phyloP scores from a whole-genome alignment of 2,329 filamentous ascomycete genomes.

The Microcera coccophila region DNA sequence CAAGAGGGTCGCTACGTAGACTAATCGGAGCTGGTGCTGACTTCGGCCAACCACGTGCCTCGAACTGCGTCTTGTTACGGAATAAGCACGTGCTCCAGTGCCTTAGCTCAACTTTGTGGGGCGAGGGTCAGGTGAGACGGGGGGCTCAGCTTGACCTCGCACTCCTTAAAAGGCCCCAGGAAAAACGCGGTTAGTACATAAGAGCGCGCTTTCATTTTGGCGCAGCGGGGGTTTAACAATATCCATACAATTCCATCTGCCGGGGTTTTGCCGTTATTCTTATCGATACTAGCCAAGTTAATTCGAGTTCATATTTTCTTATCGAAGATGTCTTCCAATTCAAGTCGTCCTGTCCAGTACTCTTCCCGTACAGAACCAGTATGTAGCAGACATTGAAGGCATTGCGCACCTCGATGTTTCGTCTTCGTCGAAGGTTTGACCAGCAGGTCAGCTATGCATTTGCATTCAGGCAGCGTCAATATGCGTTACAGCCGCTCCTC shows the following conservation, averaged over 20 bases:
- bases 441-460: conserved; percentile 12
- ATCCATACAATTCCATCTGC: no score
- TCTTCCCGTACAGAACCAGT: not conserved
- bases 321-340: not conserved
- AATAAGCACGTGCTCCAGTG: not conserved
- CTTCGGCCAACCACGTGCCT: conserved; percentile 14
- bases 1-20: no score
- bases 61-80: not conserved
- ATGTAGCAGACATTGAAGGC: no score
- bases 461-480: not conserved
- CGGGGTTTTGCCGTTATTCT: conserved; percentile 7
- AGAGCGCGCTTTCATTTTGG: no score
- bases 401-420: conserved; percentile 32
- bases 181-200: no score
- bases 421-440: conserved; percentile 18
- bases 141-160: no score
- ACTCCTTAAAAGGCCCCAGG: no score
- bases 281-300: conserved; percentile 16
- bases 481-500: not conserved
- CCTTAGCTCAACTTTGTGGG: no score
- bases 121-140: no score
- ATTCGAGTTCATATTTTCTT: conserved; percentile 13
- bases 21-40: conserved; percentile 1
- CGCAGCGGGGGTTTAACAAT: no score
- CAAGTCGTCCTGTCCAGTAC: not conserved